A percentile compares a stretch with the other conserved stretches of the same genome.
Evolutionary conservation across 768 basidiomycete genomes (phyloP).

Genomic region (Lentinula sp.): DNA sequence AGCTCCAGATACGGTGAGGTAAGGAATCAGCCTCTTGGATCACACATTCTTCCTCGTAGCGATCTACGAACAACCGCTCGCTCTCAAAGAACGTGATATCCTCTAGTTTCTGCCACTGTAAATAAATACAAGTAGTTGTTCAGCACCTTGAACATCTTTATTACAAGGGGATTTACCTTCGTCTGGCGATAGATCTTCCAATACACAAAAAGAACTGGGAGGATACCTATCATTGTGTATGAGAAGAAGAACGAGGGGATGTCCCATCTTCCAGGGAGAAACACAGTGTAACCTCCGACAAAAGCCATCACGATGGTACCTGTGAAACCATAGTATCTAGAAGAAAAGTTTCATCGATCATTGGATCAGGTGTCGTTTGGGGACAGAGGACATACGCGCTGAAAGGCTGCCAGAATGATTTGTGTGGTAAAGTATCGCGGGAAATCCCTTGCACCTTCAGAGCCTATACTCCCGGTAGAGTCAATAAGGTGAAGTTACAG

Average conservation of each 20-base stretch:
- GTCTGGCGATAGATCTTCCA: slow-evolving; percentile 41
- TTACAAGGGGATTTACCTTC: slow-evolving; percentile 20
- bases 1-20: slow-evolving; percentile 18
- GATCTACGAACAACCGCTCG: slow-evolving; percentile 36
- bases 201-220: slow-evolving; percentile 34
- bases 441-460: slow-evolving; percentile 38
- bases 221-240: slow-evolving; percentile 37
- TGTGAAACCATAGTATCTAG: slow-evolving; percentile 37
- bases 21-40: not conserved
- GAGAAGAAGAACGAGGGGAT: slow-evolving; percentile 43
- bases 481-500: not conserved
- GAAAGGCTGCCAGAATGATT: slow-evolving; percentile 45
- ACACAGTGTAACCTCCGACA: slow-evolving; percentile 44
- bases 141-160: not conserved
- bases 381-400: slow-evolving; percentile 26
- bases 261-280: slow-evolving; percentile 44
- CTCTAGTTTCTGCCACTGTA: slow-evolving; percentile 32
- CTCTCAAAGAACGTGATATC: slow-evolving; percentile 38
- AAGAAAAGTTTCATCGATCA: not conserved
- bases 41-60: slow-evolving; percentile 29
- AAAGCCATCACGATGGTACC: slow-evolving; percentile 42
- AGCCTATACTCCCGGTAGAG: slow-evolving; percentile 21
- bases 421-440: slow-evolving; percentile 37
- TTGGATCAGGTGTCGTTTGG: not conserved
- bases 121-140: not conserved